These are phyloP conservation scores for Pyrenochaeta sp. DNA, from an alignment of 2,329 filamentous ascomycete genomes.

Conservation along the genomic window DNA sequence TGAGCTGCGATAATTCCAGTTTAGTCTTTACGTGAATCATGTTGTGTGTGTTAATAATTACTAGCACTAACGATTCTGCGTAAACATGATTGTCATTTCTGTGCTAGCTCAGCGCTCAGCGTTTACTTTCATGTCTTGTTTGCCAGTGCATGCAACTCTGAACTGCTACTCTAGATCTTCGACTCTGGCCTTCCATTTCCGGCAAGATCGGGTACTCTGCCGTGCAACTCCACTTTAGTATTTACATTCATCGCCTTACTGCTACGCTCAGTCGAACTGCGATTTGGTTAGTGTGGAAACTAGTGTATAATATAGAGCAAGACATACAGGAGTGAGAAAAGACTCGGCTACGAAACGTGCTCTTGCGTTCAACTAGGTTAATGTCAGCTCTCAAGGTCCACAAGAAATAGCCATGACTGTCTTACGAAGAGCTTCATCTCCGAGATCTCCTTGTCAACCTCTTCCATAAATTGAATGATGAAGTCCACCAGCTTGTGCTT, in stretches of 20 bases:
- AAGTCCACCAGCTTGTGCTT: constrained; percentile 99
- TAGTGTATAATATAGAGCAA: no score
- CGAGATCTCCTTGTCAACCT: constrained; percentile 99
- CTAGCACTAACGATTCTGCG: not conserved
- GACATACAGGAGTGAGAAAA: constrained; percentile 87
- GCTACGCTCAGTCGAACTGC: constrained; percentile 34
- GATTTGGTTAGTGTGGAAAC: constrained; percentile 2
- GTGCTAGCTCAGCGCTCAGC: constrained; percentile 21
- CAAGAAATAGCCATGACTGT: constrained; percentile 19
- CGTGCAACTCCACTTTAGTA: not conserved
- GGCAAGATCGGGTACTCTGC: not conserved
- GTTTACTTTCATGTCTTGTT: constrained; percentile 9
- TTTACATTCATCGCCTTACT: constrained; percentile 17
- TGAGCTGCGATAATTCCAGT: not conserved
- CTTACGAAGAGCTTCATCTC: constrained; percentile 99
- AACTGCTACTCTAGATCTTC: not conserved
- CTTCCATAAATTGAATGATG: constrained; percentile 99
- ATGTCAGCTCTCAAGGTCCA: constrained; percentile 38
- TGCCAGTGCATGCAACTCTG: not conserved
- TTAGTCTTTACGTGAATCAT: not conserved
- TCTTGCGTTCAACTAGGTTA: constrained; percentile 83
- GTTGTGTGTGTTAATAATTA: not conserved
- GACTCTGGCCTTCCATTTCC: not conserved
- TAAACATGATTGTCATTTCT: constrained; percentile 15
- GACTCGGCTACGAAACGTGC: constrained; percentile 98